Evolutionary conservation across 371 early-diverging fungal species (phyloP).

Genomic region (Mortierella sp.): DNA sequence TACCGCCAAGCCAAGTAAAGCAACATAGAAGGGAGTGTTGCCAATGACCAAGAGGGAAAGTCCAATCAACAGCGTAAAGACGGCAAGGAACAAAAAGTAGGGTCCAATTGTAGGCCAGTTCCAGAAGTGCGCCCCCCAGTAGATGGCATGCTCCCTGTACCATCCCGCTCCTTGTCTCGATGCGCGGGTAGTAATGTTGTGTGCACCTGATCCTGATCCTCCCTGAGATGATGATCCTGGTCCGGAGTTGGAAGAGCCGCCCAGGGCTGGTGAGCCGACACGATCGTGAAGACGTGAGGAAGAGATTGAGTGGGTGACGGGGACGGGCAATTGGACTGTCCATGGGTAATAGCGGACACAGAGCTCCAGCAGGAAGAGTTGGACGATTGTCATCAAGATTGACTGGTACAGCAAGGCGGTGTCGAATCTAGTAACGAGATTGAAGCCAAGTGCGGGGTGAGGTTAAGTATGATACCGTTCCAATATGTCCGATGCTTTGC

Average conservation of each 20-base stretch:
- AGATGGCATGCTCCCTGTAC: conserved; percentile 37
- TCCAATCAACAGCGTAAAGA: conserved; percentile 36
- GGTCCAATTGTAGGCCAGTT: conserved; percentile 54
- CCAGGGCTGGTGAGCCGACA: conserved; percentile 5
- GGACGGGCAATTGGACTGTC: conserved; percentile 49
- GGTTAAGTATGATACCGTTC: neutral
- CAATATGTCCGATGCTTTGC: neutral
- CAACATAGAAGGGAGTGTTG: conserved; percentile 59
- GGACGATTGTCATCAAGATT: conserved; percentile 70
- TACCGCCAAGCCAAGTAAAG: conserved; percentile 58
- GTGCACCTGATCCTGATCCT: conserved; percentile 10
- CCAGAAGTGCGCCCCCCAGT: conserved; percentile 46
- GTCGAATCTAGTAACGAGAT: conserved; percentile 62
- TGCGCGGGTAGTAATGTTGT: conserved; percentile 29
- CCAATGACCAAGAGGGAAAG: conserved; percentile 49
- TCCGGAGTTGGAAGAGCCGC: conserved; percentile 5
- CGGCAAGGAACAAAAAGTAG: conserved; percentile 41
- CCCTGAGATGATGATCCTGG: neutral
- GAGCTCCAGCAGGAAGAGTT: conserved; percentile 67
- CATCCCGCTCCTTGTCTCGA: conserved; percentile 45
- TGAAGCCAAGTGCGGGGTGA: too few species aligned
- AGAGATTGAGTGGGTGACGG: conserved; percentile 42
- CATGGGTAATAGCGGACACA: conserved; percentile 59
- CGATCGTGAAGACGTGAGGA: conserved; percentile 10
- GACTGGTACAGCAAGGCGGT: conserved; percentile 70